Evolutionary conservation across 805 yeast species (phyloP).

Genomic region (Candida morakotiae): DNA sequence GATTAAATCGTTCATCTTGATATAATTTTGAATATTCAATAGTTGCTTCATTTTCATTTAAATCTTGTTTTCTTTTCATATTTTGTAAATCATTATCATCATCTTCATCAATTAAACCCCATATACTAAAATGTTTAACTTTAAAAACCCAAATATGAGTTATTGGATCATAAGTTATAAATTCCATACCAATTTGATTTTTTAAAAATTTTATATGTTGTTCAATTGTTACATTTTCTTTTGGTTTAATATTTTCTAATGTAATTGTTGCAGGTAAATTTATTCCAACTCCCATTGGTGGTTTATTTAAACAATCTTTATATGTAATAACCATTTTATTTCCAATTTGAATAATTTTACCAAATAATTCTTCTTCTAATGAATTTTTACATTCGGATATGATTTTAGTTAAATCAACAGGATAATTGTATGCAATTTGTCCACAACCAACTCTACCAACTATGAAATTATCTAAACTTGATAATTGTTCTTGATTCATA

Average conservation of each 20-base stretch:
- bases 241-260: slow-evolving; percentile 58
- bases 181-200: slow-evolving; percentile 64
- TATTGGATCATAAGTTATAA: slow-evolving; percentile 73
- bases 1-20: slow-evolving; percentile 23
- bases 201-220: slow-evolving; percentile 49
- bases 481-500: slow-evolving; percentile 44
- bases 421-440: slow-evolving; percentile 58
- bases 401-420: slow-evolving; percentile 64
- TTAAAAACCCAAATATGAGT: slow-evolving; percentile 73
- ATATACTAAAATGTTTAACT: slow-evolving; percentile 88
- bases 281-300: slow-evolving; percentile 62
- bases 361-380: slow-evolving; percentile 41
- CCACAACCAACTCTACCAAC: slow-evolving; percentile 69
- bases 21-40: slow-evolving; percentile 25
- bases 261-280: slow-evolving; percentile 77
- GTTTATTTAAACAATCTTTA: slow-evolving; percentile 49
- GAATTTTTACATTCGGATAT: slow-evolving; percentile 27
- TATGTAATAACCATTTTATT: slow-evolving; percentile 57
- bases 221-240: slow-evolving; percentile 38
- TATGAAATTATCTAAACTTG: slow-evolving; percentile 57
- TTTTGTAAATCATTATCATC: slow-evolving; percentile 28
- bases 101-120: slow-evolving; percentile 63
- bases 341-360: slow-evolving; percentile 35
- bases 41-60: slow-evolving; percentile 40
- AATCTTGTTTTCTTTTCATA: slow-evolving; percentile 31